phyloP scores from a whole-genome alignment of 2,329 filamentous ascomycete genomes.

The Chaetomiaceae sp. region DNA sequence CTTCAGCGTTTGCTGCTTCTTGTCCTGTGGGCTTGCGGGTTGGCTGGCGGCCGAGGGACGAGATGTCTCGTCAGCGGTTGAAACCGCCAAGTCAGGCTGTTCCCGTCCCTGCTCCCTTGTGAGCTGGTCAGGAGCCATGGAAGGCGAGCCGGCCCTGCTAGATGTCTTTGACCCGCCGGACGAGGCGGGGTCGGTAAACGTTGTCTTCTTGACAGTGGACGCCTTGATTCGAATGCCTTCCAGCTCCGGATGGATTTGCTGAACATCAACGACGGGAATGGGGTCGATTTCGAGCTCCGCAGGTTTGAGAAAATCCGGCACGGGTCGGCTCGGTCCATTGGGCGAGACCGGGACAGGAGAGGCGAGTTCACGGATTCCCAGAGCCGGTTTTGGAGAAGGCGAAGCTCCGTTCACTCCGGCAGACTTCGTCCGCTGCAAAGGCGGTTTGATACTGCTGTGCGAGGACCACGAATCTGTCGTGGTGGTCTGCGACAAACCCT shows the following conservation, averaged over 20 bases:
- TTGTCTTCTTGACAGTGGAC: constrained; percentile 45
- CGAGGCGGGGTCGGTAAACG: constrained; percentile 39
- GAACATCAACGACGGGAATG: constrained; percentile 49
- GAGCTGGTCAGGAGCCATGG: constrained; percentile 25
- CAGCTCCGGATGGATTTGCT: constrained; percentile 51
- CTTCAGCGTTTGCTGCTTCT: constrained; percentile 40
- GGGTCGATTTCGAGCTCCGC: constrained; percentile 29
- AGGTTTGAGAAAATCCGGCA: constrained; percentile 11
- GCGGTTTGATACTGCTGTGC: constrained; percentile 10
- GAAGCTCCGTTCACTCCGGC: not conserved
- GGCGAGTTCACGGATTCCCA: constrained; percentile 6
- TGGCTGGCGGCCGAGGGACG: constrained; percentile 26
- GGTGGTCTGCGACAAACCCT: constrained; percentile 20
- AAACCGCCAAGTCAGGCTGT: no score
- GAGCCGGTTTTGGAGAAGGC: not conserved
- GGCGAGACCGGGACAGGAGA: constrained; percentile 14
- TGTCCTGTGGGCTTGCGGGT: constrained; percentile 26
- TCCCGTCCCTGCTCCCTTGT: constrained; percentile 27
- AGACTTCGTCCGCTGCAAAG: not conserved
- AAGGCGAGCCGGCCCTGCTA: constrained; percentile 27
- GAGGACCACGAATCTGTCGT: constrained; percentile 22
- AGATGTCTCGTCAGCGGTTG: no score
- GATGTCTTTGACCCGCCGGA: constrained; percentile 24
- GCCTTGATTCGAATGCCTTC: constrained; percentile 54
- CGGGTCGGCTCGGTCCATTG: constrained; percentile 5